Evolutionary conservation across 495 filamentous ascomycete genomes (phyloP), one percentile per base, ranked within the genome.

Genomic region (Neurospora sp.): DNA sequence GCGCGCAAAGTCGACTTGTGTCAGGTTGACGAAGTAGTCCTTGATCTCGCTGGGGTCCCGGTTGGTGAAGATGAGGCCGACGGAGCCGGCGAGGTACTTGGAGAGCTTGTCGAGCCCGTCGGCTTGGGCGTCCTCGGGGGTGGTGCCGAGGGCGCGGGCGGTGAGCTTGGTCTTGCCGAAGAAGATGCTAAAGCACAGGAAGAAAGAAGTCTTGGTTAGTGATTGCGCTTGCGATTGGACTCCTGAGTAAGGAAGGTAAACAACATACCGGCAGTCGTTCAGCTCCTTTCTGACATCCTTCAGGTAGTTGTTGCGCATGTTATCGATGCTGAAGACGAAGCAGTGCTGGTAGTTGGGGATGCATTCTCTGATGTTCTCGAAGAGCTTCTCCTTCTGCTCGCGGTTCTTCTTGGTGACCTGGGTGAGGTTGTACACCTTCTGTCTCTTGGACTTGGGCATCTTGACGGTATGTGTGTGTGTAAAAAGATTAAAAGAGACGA

Each of bases 111-210:
- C 85, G 77, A 95, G 86, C 78, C 91, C 90, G 65, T 90, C 86
- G 75, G 92, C 91, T 82, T 92, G 89, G 82, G 93, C 92, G 76
- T 89, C 89, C 77, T 93, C 92, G 75, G 89, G 84, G 72, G 83
- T 89, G 59, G 85, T 84, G 76, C 94, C 95, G 12, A 99, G 91
- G 70, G 96, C 93, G 83, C 93, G 91, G 72, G 93, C 91, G 92
- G 97, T 98, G 78, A 98, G 94, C 84, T 98, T 98, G 68, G 95
- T 98, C 82, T 98, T 98, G 81, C 96, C 96, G 82, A 98, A 98
- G 89, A 98, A 98, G 80, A 99, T 80, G 73, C 95, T 35, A 4
- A 4, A 35, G 31, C 31, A 35, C 31, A 35, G 31, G 31, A 3
- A 35, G 31, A 35, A 3, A 35, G 31, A 35, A 4, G 31, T 5